These are phyloP conservation scores for Spiromastix sp. DNA, from an alignment of 2,329 filamentous ascomycete genomes.

Conservation along the genomic window DNA sequence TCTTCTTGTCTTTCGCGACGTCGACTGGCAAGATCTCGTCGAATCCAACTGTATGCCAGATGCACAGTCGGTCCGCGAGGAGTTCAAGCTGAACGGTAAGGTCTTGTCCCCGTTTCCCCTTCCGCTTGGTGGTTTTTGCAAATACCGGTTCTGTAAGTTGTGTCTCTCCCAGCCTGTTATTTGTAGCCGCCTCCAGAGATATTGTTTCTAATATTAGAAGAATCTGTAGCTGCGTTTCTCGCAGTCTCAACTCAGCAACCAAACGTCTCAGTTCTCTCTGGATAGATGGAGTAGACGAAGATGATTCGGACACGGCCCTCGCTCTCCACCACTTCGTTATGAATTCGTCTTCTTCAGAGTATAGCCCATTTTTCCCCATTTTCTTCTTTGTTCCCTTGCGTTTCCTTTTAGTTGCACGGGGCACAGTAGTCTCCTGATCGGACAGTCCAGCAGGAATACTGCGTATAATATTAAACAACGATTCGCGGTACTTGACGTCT, in stretches of 20 bases:
- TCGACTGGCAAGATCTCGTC: conserved; percentile 17
- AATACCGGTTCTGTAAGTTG: conserved; percentile 13
- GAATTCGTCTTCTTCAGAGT: conserved; percentile 33
- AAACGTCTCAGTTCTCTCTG: conserved; percentile 30
- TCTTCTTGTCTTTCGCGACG: conserved; percentile 19
- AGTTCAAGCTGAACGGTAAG: conserved; percentile 35
- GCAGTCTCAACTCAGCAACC: conserved; percentile 34
- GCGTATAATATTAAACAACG: conserved; percentile 30
- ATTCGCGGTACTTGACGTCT: conserved; percentile 37
- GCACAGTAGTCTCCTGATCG: conserved; percentile 22
- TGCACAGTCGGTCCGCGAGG: conserved; percentile 39
- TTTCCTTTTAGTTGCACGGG: conserved; percentile 22
- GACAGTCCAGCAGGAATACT: conserved; percentile 27
- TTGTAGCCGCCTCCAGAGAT: conserved; percentile 25
- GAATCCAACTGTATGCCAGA: conserved; percentile 39
- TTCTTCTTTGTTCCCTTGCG: conserved; percentile 23
- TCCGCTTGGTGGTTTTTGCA: conserved; percentile 9
- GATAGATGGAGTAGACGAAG: conserved; percentile 20
- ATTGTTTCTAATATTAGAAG: conserved; percentile 40
- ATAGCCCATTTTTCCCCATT: conserved; percentile 37
- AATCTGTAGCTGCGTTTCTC: conserved; percentile 40
- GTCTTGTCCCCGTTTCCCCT: conserved; percentile 28
- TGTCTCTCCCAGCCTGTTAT: conserved; percentile 4
- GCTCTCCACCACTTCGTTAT: conserved; percentile 37
- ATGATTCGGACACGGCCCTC: conserved; percentile 19